phyloP scores from a whole-genome alignment of 306 rosid genomes.

The Vicia villosa region DNA sequence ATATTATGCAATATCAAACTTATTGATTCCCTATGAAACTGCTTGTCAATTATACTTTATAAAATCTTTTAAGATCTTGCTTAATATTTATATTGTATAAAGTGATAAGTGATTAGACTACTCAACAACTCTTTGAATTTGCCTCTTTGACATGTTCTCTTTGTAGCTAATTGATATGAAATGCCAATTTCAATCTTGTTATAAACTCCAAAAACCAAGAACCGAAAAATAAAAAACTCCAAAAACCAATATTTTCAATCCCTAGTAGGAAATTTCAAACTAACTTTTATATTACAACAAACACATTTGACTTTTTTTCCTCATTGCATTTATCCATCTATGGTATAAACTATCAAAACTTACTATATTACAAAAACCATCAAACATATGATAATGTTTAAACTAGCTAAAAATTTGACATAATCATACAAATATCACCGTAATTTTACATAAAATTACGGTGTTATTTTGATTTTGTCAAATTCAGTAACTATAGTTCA shows the following conservation, averaged over 20 bases:
- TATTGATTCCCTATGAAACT: conserved; percentile 11
- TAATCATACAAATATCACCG: not conserved
- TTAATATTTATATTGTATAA: not conserved
- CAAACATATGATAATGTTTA: not conserved
- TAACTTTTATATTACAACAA: conserved; percentile 1
- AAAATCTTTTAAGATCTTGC: not conserved
- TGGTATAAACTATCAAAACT: conserved; percentile 31
- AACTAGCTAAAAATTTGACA: not conserved
- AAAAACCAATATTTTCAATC: not conserved
- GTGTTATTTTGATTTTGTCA: not conserved
- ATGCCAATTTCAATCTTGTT: not conserved
- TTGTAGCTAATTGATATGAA: conserved; percentile 15
- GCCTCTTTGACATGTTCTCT: not conserved
- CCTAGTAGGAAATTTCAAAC: conserved; percentile 4
- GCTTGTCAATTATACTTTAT: conserved; percentile 14
- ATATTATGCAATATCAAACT: not conserved
- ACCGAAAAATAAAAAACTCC: not conserved
- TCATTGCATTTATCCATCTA: conserved; percentile 17
- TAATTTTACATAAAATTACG: not conserved
- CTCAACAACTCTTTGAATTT: conserved; percentile 10
- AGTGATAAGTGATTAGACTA: conserved; percentile 14
- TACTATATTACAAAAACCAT: conserved; percentile 14
- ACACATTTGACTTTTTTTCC: conserved; percentile 6
- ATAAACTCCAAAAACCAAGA: not conserved
- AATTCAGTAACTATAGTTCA: not conserved